Conservation (phyloP, 352 stramenopile species). For the Peronosclerospora sorghi region DNA sequence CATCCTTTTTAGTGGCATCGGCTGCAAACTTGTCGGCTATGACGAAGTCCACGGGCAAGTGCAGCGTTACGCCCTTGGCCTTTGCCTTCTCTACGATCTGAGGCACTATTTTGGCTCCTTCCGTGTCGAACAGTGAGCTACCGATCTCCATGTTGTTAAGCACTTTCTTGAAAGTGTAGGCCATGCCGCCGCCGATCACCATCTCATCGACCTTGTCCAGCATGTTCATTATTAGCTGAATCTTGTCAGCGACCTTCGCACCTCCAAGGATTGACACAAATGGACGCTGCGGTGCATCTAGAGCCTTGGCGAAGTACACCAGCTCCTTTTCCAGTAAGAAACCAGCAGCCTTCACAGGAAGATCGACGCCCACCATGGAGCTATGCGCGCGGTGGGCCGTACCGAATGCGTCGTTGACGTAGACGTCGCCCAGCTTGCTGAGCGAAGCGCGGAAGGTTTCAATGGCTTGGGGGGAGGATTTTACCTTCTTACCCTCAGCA, state of each 20-base stretch:
- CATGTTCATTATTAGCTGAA: slow-evolving; percentile 98
- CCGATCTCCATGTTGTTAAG: slow-evolving; percentile 94
- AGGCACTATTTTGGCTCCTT: slow-evolving; percentile 75
- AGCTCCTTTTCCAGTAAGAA: slow-evolving; percentile 99
- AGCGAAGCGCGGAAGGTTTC: slow-evolving; percentile 87
- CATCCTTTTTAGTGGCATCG: slow-evolving; percentile 88
- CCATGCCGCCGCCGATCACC: slow-evolving; percentile 98
- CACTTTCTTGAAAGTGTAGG: slow-evolving; percentile 99
- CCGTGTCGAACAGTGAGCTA: slow-evolving; percentile 87
- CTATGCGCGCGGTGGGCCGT: slow-evolving; percentile 98
- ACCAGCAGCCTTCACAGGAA: slow-evolving; percentile 84
- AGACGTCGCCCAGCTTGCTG: slow-evolving; percentile 90
- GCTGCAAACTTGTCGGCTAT: slow-evolving; percentile 95
- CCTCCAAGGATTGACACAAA: slow-evolving; percentile 98
- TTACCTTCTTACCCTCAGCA: slow-evolving; percentile 71
- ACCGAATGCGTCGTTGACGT: slow-evolving; percentile 99
- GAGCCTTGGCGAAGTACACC: slow-evolving; percentile 98
- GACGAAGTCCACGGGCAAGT: slow-evolving; percentile 97
- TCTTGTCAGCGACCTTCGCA: slow-evolving; percentile 99
- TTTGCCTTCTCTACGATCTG: slow-evolving; percentile 96
- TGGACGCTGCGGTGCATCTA: slow-evolving; percentile 93
- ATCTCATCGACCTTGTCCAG: slow-evolving; percentile 99
- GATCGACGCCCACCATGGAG: slow-evolving; percentile 94
- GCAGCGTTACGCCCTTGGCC: slow-evolving; percentile 94
- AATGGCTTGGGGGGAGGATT: slow-evolving; percentile 89